Evolutionary conservation across 2,329 filamentous ascomycete species (phyloP), one percentile per base, ranked within the genome.

Genomic region (Neurospora sp.): DNA sequence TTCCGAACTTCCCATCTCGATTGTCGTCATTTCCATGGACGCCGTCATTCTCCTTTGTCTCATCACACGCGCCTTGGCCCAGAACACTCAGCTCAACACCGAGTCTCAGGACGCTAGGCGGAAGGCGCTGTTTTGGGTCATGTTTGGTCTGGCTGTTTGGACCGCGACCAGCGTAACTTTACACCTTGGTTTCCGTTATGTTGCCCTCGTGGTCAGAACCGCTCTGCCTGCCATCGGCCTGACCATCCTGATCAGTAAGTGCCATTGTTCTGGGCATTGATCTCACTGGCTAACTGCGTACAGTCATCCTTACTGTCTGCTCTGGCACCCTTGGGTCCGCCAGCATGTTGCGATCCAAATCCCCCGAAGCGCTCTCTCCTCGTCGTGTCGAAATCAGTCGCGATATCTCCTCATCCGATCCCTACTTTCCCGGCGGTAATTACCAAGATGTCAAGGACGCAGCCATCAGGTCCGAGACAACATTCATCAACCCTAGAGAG

Each of bases 141-240:
- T 84, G 28, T 74, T 80, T 66, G 84, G 81, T 15, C 77, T 87
- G 70, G 80, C 79, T n/a, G 75, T 86, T 39, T 89, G 86, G 86
- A 85, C 82, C 68, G 84, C 79, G 74, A 81, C 82, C 71, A 88
- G 86, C 73, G 80, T 84, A 8, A 80, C 83, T 9, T 80, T 87
- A 77, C 79, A 85, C 67, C 76, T 89, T 8, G 86, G 86, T 40
- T 78, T 84, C 62, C 73, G 73, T 19, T 78, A 78, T 4, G 79
- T 83, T 15, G 77, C 80, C 17, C 76, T 87, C 17, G 78, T 82
- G 28, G 76, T 82, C 58, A 81, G 83, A 72, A 87, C 84, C 2
- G 81, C 84, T 7, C 76, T 87, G 33, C 86, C 87, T 39, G 83
- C 84, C 4, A 76, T 80, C 38, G 86, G 86, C 2, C 79, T 87